Evolutionary conservation across 2,329 filamentous ascomycete species (phyloP), one percentile per base, ranked within the genome.

Genomic region (Colletotrichum sp.): DNA sequence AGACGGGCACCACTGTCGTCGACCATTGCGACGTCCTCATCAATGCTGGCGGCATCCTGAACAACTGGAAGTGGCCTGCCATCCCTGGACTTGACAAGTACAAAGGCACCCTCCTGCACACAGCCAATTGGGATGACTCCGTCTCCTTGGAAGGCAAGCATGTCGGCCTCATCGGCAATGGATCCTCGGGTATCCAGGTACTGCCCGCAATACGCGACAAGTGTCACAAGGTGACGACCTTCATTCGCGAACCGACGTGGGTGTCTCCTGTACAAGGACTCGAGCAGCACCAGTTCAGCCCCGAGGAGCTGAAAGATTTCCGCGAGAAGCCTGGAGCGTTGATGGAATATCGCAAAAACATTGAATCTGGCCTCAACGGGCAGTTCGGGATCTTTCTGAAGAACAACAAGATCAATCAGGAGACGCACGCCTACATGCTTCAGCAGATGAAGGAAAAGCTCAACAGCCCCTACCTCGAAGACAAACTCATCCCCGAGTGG

Each of bases 31-130:
- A 90, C 69, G 84, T 90, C n/a, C 81, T 90, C 8, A 79, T 90
- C 71, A 89, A 89, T 62, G 88, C 87, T 15, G 79, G 81, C 16
- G 89, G 89, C 6, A 85, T 87, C 32, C 81, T 90, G 68, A 90
- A 89, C 76, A 87, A 90, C 30, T 90, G 88, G 85, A 89, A 87
- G 76, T 90, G 89, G 87, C 90, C 90, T 3, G 84, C 88, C 21
- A 85, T 90, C 8, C 81, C 87, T 1, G 87, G 87, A 1, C 80
- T 90, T 4, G 79, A 87, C 3, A 79, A 80, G 12, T 92, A 89
- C 78, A 80, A 86, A 59, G 90, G 90, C 10, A 81, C 85, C 1
- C 78, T 90, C 13, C 83, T 92, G 30, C 90, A 92, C 79, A 91
- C 88, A 4, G 90, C 90, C 4, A 84, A 83, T 21, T 92, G 90